A percentile compares a stretch with the other conserved stretches of the same genome.
phyloP scores from a whole-genome alignment of 495 filamentous ascomycete genomes.

The Aspergillus incahuasiensis region DNA sequence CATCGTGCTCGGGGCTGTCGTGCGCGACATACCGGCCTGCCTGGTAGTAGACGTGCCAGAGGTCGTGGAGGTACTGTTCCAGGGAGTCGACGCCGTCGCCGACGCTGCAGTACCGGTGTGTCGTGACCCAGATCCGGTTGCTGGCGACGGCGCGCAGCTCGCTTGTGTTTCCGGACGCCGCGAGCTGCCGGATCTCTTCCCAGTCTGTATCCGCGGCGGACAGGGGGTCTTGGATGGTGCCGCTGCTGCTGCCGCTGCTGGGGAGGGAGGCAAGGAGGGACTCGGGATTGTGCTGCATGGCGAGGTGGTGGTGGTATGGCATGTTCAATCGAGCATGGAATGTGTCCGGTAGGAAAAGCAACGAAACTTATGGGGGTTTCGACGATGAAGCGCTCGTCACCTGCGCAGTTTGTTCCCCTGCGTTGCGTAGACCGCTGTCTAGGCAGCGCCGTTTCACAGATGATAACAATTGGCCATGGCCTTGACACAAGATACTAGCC shows the following conservation, averaged over 20 bases:
- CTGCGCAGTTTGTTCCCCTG: too few relatives aligned
- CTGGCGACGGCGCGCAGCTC: not conserved
- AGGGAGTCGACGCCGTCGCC: conserved; percentile 19
- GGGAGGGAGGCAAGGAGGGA: not conserved
- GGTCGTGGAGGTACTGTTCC: conserved; percentile 14
- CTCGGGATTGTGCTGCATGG: not conserved
- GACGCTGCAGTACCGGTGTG: conserved; percentile 16
- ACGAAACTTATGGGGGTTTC: too few relatives aligned
- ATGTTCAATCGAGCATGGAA: not conserved
- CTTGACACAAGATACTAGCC: not conserved
- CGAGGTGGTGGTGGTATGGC: not conserved
- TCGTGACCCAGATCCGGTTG: not conserved
- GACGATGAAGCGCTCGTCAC: not conserved
- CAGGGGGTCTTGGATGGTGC: not conserved
- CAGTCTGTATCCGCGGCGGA: not conserved
- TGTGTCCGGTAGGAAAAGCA: too few relatives aligned
- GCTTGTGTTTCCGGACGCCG: not conserved
- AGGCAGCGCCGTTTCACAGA: not conserved
- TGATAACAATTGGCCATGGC: not conserved
- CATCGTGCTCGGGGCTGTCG: conserved; percentile 18
- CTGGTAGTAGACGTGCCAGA: conserved; percentile 22
- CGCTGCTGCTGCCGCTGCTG: too few relatives aligned
- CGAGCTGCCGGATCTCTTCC: not conserved
- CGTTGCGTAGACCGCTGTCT: not conserved
- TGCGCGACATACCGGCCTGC: conserved; percentile 12